A percentile compares a stretch with the other conserved stretches of the same genome.
phyloP scores from a whole-genome alignment of 306 rosid genomes.

The Corylus heterophylla region DNA sequence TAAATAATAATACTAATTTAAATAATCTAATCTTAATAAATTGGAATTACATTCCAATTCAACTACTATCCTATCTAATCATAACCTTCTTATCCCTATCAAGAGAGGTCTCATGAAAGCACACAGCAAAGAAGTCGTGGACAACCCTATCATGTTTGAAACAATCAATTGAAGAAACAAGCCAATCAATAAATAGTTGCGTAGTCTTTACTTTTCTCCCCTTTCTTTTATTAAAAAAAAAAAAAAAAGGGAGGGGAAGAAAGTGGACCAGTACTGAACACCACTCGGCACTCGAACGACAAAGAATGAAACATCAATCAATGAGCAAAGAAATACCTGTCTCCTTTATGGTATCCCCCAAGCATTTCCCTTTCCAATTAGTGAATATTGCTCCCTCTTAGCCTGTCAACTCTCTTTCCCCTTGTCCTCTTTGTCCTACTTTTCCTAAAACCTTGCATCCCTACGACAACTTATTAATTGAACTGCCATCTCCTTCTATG shows the following conservation, averaged over 20 bases:
- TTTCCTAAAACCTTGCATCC: background rate
- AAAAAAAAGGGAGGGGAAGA: too few relatives aligned
- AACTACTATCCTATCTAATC: too few relatives aligned
- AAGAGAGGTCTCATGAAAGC: background rate
- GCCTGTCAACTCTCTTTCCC: conserved; percentile 30
- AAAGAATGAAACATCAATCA: conserved; percentile 31
- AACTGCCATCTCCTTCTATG: conserved; percentile 7
- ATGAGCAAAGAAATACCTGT: conserved; percentile 25
- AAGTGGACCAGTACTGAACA: conserved; percentile 1
- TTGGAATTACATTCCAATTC: too few relatives aligned
- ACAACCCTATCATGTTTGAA: conserved; percentile 4
- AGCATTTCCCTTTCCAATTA: conserved; percentile 29
- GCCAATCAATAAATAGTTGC: conserved; percentile 1
- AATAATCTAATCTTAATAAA: too few relatives aligned
- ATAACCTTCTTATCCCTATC: too few relatives aligned
- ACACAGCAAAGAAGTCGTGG: background rate
- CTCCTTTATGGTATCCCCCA: conserved; percentile 31
- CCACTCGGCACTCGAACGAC: background rate
- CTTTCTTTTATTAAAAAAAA: background rate
- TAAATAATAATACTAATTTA: too few relatives aligned
- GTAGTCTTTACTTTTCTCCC: conserved; percentile 34
- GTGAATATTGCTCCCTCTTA: conserved; percentile 34
- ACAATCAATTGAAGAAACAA: background rate
- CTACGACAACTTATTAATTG: background rate
- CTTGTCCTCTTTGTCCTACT: background rate